Conservation (phyloP, 805 yeast genomes). For the Suhomyces sp. region DNA sequence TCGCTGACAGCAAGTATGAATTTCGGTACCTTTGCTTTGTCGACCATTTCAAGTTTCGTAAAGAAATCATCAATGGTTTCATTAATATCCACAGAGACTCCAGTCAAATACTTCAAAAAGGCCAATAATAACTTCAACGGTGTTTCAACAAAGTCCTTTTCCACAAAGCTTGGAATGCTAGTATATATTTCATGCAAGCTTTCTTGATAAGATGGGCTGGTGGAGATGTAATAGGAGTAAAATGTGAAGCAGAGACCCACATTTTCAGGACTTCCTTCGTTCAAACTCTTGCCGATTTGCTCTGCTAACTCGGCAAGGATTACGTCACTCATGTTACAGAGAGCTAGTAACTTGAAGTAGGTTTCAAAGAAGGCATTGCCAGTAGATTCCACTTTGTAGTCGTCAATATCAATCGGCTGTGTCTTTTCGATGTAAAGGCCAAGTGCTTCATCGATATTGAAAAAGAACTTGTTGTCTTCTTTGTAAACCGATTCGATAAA, state of each 20-base stretch:
- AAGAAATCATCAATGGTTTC: slow-evolving; percentile 34
- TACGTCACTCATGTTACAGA: neutral
- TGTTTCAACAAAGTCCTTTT: slow-evolving; percentile 22
- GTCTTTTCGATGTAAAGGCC: neutral
- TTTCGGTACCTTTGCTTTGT: slow-evolving; percentile 9
- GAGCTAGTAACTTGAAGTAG: slow-evolving; percentile 5
- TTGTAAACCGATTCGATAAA: neutral
- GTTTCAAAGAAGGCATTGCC: slow-evolving; percentile 7
- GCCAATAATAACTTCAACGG: slow-evolving; percentile 16
- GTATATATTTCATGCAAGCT: neutral
- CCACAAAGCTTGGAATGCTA: slow-evolving; percentile 21
- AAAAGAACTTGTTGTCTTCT: neutral
- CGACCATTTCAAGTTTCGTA: slow-evolving; percentile 23
- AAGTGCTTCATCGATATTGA: neutral
- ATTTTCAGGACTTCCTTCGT: neutral
- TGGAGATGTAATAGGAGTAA: neutral
- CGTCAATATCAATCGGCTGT: neutral
- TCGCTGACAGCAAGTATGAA: slow-evolving; percentile 3
- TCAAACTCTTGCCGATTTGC: neutral
- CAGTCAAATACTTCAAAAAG: slow-evolving; percentile 5
- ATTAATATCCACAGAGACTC: slow-evolving; percentile 18
- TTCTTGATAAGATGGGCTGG: neutral
- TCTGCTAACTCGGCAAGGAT: neutral
- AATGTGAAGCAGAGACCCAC: neutral
- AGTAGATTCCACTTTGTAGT: slow-evolving; percentile 8